Conservation (phyloP, 768 basidiomycete species). For the Tylopilus sp. region DNA sequence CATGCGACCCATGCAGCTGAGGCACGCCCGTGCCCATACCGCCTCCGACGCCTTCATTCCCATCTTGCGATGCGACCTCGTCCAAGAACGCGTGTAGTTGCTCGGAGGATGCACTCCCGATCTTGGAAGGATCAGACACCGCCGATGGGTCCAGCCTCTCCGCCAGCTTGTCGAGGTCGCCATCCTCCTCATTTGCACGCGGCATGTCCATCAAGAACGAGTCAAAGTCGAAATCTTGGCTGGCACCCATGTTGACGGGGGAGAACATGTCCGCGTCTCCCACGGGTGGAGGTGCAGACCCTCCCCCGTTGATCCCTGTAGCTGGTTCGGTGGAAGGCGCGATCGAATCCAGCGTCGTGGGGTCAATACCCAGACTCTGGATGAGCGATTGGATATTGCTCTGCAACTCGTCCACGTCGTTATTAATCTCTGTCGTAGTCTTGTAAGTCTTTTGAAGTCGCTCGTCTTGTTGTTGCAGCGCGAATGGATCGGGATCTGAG, state of each 20-base stretch:
- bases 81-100: conserved; percentile 43
- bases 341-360: conserved; percentile 26
- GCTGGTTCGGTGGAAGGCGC: conserved; percentile 3
- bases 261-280: conserved; percentile 21
- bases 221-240: conserved; percentile 38
- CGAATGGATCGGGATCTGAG: conserved; percentile 31
- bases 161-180: conserved; percentile 33
- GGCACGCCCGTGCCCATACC: conserved; percentile 6
- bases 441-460: conserved; percentile 56
- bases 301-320: conserved; percentile 8
- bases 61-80: conserved; percentile 37
- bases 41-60: conserved; percentile 7
- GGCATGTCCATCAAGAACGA: conserved; percentile 40
- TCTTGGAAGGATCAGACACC: conserved; percentile 27
- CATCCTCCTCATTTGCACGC: conserved; percentile 26
- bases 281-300: neutral
- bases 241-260: neutral
- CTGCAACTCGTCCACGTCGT: conserved; percentile 69
- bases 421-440: conserved; percentile 60
- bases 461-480: conserved; percentile 37
- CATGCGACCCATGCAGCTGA: neutral
- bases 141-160: conserved; percentile 32
- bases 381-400: conserved; percentile 69
- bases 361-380: conserved; percentile 65
- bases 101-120: conserved; percentile 33